These are phyloP conservation scores for Jackrogersella minutella DNA, from an alignment of 495 filamentous ascomycete species.

Conservation along the genomic window DNA sequence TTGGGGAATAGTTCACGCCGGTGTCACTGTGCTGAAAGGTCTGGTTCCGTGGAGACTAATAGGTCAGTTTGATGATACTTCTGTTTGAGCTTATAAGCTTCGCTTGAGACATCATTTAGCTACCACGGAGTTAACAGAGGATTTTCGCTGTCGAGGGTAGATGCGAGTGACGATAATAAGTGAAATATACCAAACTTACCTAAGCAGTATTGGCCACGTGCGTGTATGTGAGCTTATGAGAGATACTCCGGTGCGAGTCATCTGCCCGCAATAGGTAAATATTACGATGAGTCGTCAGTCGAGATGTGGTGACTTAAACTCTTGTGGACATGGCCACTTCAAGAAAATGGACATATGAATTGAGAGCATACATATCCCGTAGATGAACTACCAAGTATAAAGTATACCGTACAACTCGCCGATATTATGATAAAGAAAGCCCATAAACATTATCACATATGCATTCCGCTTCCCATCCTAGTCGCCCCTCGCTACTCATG, in stretches of 20 bases:
- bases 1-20: slow-evolving; percentile 66
- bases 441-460: not conserved
- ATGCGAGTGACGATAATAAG: not conserved
- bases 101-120: not conserved
- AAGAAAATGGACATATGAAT: slow-evolving; percentile 21
- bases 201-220: not conserved
- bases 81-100: slow-evolving; percentile 1
- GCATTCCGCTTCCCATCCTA: slow-evolving; percentile 13
- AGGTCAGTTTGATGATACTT: slow-evolving; percentile 28
- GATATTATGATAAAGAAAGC: slow-evolving; percentile 20
- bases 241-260: not conserved
- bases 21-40: slow-evolving; percentile 59
- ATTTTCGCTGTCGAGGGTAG: not conserved
- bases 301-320: not conserved
- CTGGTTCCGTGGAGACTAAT: slow-evolving; percentile 43
- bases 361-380: slow-evolving; percentile 20
- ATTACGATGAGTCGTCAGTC: not conserved
- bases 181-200: not conserved
- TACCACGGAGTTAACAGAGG: not conserved
- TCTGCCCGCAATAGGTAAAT: not conserved
- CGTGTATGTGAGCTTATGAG: not conserved
- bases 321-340: not conserved
- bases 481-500: not conserved
- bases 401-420: slow-evolving; percentile 32
- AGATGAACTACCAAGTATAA: slow-evolving; percentile 23